phyloP scores from a whole-genome alignment of 139 green algal species.

The Tetraselmis striata region DNA sequence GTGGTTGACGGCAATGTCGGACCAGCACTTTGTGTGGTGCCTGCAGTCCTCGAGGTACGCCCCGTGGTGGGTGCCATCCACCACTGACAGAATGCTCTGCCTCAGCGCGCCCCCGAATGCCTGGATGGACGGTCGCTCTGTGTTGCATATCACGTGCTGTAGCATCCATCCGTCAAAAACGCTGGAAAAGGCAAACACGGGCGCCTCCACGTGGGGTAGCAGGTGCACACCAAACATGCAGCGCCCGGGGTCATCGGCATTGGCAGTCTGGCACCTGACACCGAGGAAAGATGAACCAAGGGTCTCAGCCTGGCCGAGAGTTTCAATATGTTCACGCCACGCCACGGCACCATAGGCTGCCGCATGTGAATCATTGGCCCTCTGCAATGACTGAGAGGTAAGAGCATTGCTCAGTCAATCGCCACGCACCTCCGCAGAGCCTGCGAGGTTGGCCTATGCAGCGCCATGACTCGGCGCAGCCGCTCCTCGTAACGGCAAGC shows the following conservation, averaged over 20 bases:
- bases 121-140: neutral
- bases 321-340: no score
- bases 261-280: neutral
- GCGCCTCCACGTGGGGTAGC: neutral
- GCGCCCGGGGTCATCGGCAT: neutral
- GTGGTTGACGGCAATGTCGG: neutral
- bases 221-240: neutral
- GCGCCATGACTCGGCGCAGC: neutral
- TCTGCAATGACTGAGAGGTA: no score
- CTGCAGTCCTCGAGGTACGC: neutral
- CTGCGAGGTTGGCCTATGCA: neutral
- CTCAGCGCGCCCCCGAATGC: neutral
- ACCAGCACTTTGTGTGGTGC: neutral
- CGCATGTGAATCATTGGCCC: no score
- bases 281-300: no score
- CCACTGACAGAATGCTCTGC: neutral
- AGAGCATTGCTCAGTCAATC: no score
- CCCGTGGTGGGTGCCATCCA: neutral
- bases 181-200: neutral
- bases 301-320: no score
- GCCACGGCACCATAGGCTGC: no score
- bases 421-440: no score
- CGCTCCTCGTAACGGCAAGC: neutral
- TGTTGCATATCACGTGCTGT: neutral
- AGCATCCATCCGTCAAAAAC: neutral